phyloP scores from a whole-genome alignment of 2,329 filamentous ascomycete species.

The Pseudogymnoascus sp. region DNA sequence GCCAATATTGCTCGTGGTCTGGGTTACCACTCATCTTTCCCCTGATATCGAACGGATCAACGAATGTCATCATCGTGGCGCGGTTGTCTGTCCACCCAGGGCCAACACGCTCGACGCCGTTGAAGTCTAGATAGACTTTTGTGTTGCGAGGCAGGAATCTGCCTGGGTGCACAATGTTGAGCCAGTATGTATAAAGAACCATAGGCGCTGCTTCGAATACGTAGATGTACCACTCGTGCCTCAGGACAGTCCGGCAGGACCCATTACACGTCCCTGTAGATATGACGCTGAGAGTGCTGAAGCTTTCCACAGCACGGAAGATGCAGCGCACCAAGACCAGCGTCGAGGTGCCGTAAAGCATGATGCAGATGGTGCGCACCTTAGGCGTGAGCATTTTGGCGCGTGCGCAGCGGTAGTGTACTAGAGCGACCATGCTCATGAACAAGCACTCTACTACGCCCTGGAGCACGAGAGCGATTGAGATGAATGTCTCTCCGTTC shows the following conservation, averaged over 20 bases:
- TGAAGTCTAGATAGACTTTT: conserved; percentile 26
- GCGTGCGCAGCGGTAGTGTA: conserved; percentile 25
- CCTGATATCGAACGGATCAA: background rate
- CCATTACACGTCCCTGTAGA: conserved; percentile 19
- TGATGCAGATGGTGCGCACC: conserved; percentile 28
- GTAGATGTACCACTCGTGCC: conserved; percentile 33
- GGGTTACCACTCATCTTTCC: background rate
- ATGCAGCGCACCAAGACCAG: conserved; percentile 31
- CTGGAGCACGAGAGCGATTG: conserved; percentile 28
- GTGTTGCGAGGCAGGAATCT: conserved; percentile 26
- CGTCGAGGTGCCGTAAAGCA: conserved; percentile 31
- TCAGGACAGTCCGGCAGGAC: conserved; percentile 25
- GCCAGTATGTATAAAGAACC: conserved; percentile 30
- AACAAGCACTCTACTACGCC: conserved; percentile 27
- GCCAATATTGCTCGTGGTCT: conserved; percentile 5
- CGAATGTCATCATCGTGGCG: background rate
- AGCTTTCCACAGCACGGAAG: conserved; percentile 31
- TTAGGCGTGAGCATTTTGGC: conserved; percentile 25
- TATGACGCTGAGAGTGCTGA: conserved; percentile 20
- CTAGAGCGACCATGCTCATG: conserved; percentile 12
- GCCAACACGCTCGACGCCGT: conserved; percentile 27
- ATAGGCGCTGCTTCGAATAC: conserved; percentile 32
- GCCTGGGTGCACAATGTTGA: conserved; percentile 33
- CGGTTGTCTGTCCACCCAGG: conserved; percentile 26
- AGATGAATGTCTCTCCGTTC: conserved; percentile 25